These are phyloP conservation scores for Neoarthrinium moseri DNA, from an alignment of 2,329 filamentous ascomycete species.

Conservation along the genomic window DNA sequence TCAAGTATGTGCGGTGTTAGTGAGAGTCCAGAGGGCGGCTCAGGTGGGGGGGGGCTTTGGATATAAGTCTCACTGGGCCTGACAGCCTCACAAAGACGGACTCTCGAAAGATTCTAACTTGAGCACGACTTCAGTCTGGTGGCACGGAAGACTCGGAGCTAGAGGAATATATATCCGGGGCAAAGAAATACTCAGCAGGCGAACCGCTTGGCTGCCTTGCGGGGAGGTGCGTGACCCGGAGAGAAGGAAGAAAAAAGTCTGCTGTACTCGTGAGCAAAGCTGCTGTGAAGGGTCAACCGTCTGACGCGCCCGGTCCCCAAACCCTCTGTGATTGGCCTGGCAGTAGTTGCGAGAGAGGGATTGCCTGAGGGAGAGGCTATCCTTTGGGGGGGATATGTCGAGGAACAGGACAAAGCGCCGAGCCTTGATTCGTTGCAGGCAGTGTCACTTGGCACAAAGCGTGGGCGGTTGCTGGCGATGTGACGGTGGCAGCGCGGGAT, in stretches of 20 bases:
- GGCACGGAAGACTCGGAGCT: too few relatives aligned
- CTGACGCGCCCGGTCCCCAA: neutral
- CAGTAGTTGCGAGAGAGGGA: neutral
- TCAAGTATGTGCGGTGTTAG: too few relatives aligned
- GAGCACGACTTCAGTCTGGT: too few relatives aligned
- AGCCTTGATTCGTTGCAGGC: slow-evolving; percentile 3
- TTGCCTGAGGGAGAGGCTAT: neutral
- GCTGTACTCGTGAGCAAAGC: neutral
- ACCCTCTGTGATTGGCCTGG: neutral
- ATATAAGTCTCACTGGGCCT: too few relatives aligned
- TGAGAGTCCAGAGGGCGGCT: too few relatives aligned
- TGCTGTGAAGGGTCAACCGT: neutral
- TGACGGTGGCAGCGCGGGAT: slow-evolving; percentile 3
- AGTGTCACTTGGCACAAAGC: slow-evolving; percentile 1
- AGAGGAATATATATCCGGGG: too few relatives aligned
- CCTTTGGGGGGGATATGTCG: neutral
- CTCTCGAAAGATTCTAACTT: too few relatives aligned
- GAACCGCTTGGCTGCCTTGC: slow-evolving; percentile 8
- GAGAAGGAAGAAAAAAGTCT: slow-evolving; percentile 2
- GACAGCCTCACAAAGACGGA: too few relatives aligned
- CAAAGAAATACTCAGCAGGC: too few relatives aligned
- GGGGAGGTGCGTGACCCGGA: slow-evolving; percentile 3
- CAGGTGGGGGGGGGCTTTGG: too few relatives aligned
- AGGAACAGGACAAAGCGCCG: neutral
- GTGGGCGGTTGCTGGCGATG: neutral